Evolutionary conservation across 2,329 filamentous ascomycete genomes (phyloP), one percentile per base, ranked within the genome.

Genomic region (Reticulascus tulasneorum): DNA sequence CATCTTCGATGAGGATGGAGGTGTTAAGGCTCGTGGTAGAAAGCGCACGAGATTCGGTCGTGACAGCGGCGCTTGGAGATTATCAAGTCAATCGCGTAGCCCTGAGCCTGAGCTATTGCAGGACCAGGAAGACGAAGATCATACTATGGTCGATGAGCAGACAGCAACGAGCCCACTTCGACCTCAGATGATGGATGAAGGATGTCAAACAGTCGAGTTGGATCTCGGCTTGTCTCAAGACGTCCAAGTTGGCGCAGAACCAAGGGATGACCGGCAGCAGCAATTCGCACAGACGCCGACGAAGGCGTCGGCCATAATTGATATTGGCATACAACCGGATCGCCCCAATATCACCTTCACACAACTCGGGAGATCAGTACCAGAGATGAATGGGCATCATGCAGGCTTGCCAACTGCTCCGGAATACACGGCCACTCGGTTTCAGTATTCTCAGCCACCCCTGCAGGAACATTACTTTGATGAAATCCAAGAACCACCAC

Each of bases 11-110:
- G 84, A 85, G 18, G 79, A 85, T 55, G 76, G 75, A 2, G 71
- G 71, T 26, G 64, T 75, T 17, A 72, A 64, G 23, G 77, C 75
- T 6, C 77, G 69, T 50, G 78, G 77, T 19, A 80, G 77, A 42
- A 94, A 90, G 60, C 75, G 77, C 36, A 79, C 82, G 7, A 79
- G 80, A 28, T 84, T 85, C 57, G 77, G 81, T 40, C 69, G 81
- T 42, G 69, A 77, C 33, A 82, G 79, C 50, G 75, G 69, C 20
- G 69, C 77, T 19, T 96, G 91, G 91, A 81, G 75, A 44, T 84
- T 90, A 50, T 71, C 72, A 16, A 84, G 82, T 51, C 74, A 78
- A 37, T 84, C 85, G 2, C 80, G 79, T 7, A 90, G 82, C 34
- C 85, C 86, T 4, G 75, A 83, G 51, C 71, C 68, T 22, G 61